Percentiles rank a stretch among this genome's conserved stretches.
These are phyloP conservation scores for Anthostomella pinea DNA, from an alignment of 2,329 filamentous ascomycete species.

Conservation along the genomic window DNA sequence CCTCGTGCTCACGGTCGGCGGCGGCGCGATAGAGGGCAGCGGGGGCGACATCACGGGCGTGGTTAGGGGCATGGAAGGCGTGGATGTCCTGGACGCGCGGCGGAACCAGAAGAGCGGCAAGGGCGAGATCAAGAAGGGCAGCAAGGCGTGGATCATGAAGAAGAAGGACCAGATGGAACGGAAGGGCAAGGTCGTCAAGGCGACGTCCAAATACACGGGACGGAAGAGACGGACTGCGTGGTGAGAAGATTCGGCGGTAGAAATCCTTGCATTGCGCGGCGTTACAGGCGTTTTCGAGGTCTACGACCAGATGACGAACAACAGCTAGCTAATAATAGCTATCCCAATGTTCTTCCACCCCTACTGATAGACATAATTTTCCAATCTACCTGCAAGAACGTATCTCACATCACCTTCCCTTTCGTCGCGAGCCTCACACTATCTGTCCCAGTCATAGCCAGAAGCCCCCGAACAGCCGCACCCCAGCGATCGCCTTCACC, in stretches of 20 bases:
- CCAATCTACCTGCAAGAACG: background rate
- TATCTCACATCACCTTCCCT: background rate
- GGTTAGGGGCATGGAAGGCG: constrained; percentile 82
- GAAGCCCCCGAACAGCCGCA: background rate
- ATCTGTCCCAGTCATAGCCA: no score
- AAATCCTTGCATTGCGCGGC: constrained; percentile 27
- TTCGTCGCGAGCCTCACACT: background rate
- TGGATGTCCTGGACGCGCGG: constrained; percentile 74
- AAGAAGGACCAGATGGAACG: constrained; percentile 93
- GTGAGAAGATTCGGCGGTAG: constrained; percentile 36
- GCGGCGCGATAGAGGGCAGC: constrained; percentile 44
- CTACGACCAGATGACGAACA: no score
- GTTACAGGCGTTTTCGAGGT: constrained; percentile 19
- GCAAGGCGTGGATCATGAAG: constrained; percentile 77
- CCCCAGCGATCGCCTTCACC: background rate
- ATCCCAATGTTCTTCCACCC: background rate
- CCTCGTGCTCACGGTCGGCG: constrained; percentile 86
- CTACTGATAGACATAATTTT: background rate
- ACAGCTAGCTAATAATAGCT: background rate
- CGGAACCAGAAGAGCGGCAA: constrained; percentile 48
- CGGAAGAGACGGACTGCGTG: constrained; percentile 80
- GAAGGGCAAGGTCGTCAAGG: constrained; percentile 93
- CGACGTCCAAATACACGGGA: constrained; percentile 89
- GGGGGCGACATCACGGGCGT: constrained; percentile 86
- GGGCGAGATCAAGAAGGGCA: constrained; percentile 70